These are phyloP conservation scores for Scorias spongiosa DNA, from an alignment of 2,329 filamentous ascomycete genomes.

Conservation along the genomic window DNA sequence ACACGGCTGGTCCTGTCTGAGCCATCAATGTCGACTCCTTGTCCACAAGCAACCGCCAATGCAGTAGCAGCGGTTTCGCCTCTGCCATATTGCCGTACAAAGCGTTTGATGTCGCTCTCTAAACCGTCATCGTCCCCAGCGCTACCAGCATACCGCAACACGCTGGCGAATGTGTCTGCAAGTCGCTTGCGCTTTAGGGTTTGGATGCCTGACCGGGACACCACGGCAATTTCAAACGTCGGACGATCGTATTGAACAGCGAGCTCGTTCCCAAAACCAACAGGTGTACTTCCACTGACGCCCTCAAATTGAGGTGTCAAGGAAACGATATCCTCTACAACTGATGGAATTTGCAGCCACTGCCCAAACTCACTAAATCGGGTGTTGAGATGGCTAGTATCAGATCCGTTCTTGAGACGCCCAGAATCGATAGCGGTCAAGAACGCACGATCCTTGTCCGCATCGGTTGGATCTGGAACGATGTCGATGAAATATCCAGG, in stretches of 20 bases:
- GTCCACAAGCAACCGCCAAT: conserved; percentile 84
- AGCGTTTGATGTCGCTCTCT: conserved; percentile 66
- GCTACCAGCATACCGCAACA: conserved; percentile 47
- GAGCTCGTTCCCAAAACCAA: conserved; percentile 86
- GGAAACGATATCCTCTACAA: conserved; percentile 63
- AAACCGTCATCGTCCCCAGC: conserved; percentile 59
- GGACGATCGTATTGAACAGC: conserved; percentile 87
- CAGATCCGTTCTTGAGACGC: conserved; percentile 41
- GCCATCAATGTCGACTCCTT: conserved; percentile 64
- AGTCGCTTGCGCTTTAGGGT: conserved; percentile 69
- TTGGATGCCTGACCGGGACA: conserved; percentile 84
- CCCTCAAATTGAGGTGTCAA: conserved; percentile 60
- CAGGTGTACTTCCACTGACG: conserved; percentile 38
- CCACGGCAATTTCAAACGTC: conserved; percentile 69
- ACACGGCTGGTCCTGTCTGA: conserved; percentile 55
- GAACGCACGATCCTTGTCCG: conserved; percentile 48
- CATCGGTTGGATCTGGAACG: conserved; percentile 36
- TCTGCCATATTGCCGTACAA: conserved; percentile 74
- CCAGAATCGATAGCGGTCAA: conserved; percentile 78
- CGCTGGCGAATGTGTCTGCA: conserved; percentile 80
- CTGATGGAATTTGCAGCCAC: conserved; percentile 61
- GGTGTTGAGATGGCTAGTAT: conserved; percentile 36
- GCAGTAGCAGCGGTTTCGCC: conserved; percentile 82
- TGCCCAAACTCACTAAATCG: conserved; percentile 66
- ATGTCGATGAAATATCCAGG: conserved; percentile 90